Evolutionary conservation across 108 stramenopile species (phyloP).

Genomic region (Pseudonitzschia multiseries): DNA sequence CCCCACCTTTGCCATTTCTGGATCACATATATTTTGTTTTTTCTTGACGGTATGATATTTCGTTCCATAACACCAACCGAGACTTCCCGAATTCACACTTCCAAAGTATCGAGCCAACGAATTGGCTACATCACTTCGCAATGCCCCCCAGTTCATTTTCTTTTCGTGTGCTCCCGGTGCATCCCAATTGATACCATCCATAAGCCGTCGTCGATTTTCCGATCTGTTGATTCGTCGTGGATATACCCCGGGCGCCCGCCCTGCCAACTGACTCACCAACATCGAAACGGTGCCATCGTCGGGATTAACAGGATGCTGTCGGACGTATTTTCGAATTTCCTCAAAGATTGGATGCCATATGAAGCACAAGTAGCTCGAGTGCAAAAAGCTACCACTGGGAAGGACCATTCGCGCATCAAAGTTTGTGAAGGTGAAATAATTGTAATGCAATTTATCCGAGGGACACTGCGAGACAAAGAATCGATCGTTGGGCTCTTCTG

Average conservation of each 20-base stretch:
- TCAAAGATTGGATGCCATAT: slow-evolving; percentile 87
- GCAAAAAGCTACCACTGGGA: slow-evolving; percentile 46
- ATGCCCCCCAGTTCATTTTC: slow-evolving; percentile 67
- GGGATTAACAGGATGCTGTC: slow-evolving; percentile 75
- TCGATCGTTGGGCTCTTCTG: slow-evolving; percentile 40
- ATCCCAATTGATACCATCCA: slow-evolving; percentile 51
- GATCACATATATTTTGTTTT: slow-evolving; percentile 41
- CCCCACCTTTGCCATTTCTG: slow-evolving; percentile 47
- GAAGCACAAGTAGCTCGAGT: slow-evolving; percentile 80
- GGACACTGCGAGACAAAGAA: slow-evolving; percentile 69
- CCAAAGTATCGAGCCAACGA: slow-evolving; percentile 83
- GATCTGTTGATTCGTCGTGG: not conserved
- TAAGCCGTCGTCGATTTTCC: slow-evolving; percentile 16
- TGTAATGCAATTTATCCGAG: slow-evolving; percentile 67
- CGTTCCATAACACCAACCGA: slow-evolving; percentile 87
- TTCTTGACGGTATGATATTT: slow-evolving; percentile 24
- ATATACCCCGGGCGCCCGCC: slow-evolving; percentile 60
- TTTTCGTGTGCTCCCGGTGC: slow-evolving; percentile 23
- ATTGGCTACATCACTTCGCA: slow-evolving; percentile 76
- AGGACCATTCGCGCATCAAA: slow-evolving; percentile 67
- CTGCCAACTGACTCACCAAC: slow-evolving; percentile 75
- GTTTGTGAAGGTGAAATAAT: slow-evolving; percentile 76
- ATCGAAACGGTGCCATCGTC: slow-evolving; percentile 88
- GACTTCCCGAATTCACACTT: slow-evolving; percentile 71
- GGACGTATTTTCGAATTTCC: slow-evolving; percentile 69